These are phyloP conservation scores for Euphorbia neoarborescens DNA, from an alignment of 441 rosid species.

Conservation along the genomic window DNA sequence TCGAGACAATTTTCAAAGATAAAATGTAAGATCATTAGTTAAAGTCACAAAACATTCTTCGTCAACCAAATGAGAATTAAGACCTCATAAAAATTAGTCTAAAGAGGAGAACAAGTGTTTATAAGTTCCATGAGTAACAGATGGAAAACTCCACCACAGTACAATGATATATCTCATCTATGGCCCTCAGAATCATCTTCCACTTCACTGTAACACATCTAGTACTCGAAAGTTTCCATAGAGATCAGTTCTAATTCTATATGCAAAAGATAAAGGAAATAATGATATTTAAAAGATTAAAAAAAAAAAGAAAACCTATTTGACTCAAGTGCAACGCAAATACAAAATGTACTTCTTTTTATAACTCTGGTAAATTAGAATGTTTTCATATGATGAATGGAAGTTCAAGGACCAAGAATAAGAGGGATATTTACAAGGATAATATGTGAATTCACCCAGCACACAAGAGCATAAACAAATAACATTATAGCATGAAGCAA, in stretches of 20 bases:
- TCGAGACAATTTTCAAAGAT: background rate
- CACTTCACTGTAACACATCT: background rate
- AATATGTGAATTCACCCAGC: background rate
- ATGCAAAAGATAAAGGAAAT: background rate
- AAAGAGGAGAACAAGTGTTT: background rate
- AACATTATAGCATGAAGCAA: background rate
- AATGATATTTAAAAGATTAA: background rate
- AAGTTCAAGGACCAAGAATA: background rate
- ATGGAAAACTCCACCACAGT: background rate
- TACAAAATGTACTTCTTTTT: background rate
- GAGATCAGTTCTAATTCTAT: background rate
- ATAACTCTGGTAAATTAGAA: background rate
- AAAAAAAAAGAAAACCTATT: background rate
- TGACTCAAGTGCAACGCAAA: background rate
- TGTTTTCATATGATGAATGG: background rate
- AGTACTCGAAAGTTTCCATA: background rate
- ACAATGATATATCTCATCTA: background rate
- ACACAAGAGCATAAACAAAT: background rate
- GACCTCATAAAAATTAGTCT: background rate
- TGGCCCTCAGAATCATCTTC: background rate
- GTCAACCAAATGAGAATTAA: slow-evolving; percentile 7
- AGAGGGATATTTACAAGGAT: background rate
- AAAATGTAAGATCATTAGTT: background rate
- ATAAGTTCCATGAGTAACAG: background rate
- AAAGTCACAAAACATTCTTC: background rate